A percentile compares a stretch with the other conserved stretches of the same genome.
These are phyloP conservation scores for Diaporthe helianthi DNA, from an alignment of 2,329 filamentous ascomycete genomes.

Conservation along the genomic window DNA sequence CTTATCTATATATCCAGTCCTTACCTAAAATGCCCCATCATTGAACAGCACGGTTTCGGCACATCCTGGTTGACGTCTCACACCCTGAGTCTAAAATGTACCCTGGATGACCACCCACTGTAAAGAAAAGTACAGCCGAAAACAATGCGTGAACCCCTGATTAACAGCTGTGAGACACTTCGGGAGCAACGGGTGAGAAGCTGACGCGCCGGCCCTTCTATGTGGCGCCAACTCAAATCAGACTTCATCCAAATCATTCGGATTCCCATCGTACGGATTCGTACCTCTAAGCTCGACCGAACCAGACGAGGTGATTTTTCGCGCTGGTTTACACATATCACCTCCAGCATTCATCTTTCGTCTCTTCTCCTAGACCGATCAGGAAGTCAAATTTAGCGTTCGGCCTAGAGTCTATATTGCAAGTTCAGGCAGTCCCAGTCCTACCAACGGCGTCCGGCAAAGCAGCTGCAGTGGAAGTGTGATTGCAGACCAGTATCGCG, in stretches of 20 bases:
- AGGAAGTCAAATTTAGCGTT: not conserved
- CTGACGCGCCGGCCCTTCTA: not conserved
- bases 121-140: not conserved
- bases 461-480: not conserved
- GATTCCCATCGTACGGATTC: too few relatives aligned
- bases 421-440: not conserved
- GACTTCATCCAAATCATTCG: not conserved
- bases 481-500: not conserved
- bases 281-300: not conserved
- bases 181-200: not conserved
- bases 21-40: too few relatives aligned
- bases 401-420: not conserved
- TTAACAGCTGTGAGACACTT: conserved; percentile 10
- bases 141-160: not conserved
- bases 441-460: too few relatives aligned
- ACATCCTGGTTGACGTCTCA: conserved; percentile 23
- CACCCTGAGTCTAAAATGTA: conserved; percentile 8
- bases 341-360: not conserved
- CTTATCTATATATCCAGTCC: conserved; percentile 17
- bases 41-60: conserved; percentile 12
- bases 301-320: not conserved
- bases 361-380: not conserved
- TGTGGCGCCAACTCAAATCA: not conserved
- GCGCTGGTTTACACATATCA: not conserved
- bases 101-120: not conserved